These are phyloP conservation scores for Crithidia acanthocephali DNA, from an alignment of 208 protist genomes.

Conservation along the genomic window DNA sequence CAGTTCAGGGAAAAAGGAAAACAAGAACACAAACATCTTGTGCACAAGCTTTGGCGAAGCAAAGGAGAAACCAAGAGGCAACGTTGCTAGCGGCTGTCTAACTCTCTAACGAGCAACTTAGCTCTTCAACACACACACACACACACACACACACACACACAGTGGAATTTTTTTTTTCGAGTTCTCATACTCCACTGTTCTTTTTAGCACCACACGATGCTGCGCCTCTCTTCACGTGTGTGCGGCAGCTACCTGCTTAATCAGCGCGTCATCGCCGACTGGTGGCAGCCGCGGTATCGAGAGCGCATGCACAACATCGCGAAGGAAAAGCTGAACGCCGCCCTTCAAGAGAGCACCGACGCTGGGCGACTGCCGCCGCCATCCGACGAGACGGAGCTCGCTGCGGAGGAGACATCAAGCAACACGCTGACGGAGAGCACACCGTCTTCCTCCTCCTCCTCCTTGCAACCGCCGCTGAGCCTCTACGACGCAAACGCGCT, in stretches of 20 bases:
- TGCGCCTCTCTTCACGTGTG: conserved; percentile 25
- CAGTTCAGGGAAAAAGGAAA: no score
- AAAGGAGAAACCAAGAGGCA: no score
- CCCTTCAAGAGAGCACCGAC: conserved; percentile 26
- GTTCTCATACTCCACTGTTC: background rate
- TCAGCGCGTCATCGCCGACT: conserved; percentile 70
- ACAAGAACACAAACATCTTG: no score
- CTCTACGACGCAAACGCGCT: conserved; percentile 77
- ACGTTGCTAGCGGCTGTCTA: no score
- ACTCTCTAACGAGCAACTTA: no score
- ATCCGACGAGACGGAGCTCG: background rate
- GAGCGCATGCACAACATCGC: conserved; percentile 68
- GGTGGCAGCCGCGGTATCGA: conserved; percentile 82
- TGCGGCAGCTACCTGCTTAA: conserved; percentile 65
- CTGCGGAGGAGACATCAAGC: background rate
- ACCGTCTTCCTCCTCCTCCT: no score
- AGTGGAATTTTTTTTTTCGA: background rate
- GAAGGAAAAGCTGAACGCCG: conserved; percentile 43
- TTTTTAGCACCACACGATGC: conserved; percentile 12
- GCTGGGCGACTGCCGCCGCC: background rate
- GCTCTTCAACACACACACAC: conserved; percentile 12
- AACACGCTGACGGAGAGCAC: background rate
- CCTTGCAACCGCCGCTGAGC: conserved; percentile 17
- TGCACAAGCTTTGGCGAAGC: no score
- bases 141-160: conserved; percentile 16